Evolutionary conservation across 805 yeast species (phyloP).

Genomic region (Maudiozyma saulgeensis): DNA sequence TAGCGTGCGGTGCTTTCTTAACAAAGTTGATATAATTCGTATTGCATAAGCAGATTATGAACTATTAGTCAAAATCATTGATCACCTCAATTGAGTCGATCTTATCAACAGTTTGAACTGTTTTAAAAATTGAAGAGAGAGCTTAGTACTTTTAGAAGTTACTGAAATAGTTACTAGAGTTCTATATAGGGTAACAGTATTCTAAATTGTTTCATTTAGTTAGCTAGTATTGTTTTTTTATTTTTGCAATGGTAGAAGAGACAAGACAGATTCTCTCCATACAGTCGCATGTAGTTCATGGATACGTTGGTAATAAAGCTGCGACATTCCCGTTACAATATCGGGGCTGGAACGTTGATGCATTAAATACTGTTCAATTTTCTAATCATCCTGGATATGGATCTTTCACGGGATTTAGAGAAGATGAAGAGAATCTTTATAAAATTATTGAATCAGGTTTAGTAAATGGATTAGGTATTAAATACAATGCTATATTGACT

Average conservation of each 20-base stretch:
- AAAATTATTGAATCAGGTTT: slow-evolving; percentile 48
- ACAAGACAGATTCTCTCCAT: slow-evolving; percentile 38
- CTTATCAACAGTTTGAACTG: no score
- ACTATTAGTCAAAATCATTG: no score
- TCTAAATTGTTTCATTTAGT: no score
- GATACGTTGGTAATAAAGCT: slow-evolving; percentile 88
- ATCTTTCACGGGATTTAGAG: slow-evolving; percentile 47
- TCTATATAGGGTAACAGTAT: no score
- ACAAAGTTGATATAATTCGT: no score
- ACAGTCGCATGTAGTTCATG: slow-evolving; percentile 89
- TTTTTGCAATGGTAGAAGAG: neutral
- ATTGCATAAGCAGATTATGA: no score
- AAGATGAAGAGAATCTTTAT: slow-evolving; percentile 36
- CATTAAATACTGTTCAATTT: slow-evolving; percentile 78
- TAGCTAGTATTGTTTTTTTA: no score
- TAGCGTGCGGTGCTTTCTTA: no score
- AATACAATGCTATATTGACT: slow-evolving; percentile 59
- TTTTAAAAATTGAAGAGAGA: no score
- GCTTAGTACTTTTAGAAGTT: no score
- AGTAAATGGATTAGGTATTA: slow-evolving; percentile 33
- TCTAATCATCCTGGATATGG: slow-evolving; percentile 92
- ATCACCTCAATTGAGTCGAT: no score
- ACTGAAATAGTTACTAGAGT: no score
- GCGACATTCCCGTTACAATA: slow-evolving; percentile 82
- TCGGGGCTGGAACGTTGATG: slow-evolving; percentile 88